Evolutionary conservation across 495 filamentous ascomycete genomes (phyloP).

Genomic region (Aspergillus ellipticus): DNA sequence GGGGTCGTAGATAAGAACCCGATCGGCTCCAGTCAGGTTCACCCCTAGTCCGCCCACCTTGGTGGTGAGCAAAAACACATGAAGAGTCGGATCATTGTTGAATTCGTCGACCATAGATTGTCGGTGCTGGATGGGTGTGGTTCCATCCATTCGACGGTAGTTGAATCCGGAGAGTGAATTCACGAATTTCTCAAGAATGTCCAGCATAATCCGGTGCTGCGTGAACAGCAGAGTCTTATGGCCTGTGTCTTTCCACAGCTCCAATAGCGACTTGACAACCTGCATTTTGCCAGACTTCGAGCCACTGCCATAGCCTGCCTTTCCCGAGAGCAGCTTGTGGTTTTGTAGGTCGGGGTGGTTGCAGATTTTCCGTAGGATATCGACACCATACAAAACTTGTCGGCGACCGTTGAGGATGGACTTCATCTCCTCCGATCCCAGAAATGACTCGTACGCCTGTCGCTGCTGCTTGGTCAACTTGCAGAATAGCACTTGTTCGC

Average conservation of each 20-base stretch:
- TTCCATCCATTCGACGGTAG: constrained; percentile 90
- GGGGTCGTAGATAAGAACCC: constrained; percentile 95
- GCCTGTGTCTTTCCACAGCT: constrained; percentile 79
- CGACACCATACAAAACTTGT: constrained; percentile 84
- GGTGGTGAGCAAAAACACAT: constrained; percentile 91
- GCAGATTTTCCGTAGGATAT: constrained; percentile 91
- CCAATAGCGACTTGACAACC: constrained; percentile 76
- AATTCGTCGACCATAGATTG: constrained; percentile 87
- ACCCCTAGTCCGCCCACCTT: constrained; percentile 92
- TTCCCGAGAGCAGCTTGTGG: constrained; percentile 55
- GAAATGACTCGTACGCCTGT: constrained; percentile 71
- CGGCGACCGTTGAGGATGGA: constrained; percentile 67
- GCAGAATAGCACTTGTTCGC: constrained; percentile 92
- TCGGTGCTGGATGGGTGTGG: constrained; percentile 75
- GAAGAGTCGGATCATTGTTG: constrained; percentile 71
- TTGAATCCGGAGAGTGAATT: constrained; percentile 61
- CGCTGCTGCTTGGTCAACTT: constrained; percentile 76
- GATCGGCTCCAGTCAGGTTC: constrained; percentile 90
- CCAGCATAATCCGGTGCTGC: constrained; percentile 87
- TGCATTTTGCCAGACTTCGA: constrained; percentile 91
- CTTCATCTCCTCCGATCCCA: constrained; percentile 78
- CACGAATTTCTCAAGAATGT: constrained; percentile 84
- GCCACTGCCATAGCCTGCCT: constrained; percentile 64
- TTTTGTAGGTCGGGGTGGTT: constrained; percentile 90
- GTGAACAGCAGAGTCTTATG: constrained; percentile 91